Percentiles rank a stretch among this genome's conserved stretches.
phyloP scores from a whole-genome alignment of 2,329 filamentous ascomycete genomes.

The Pestalotiopsis sp. region DNA sequence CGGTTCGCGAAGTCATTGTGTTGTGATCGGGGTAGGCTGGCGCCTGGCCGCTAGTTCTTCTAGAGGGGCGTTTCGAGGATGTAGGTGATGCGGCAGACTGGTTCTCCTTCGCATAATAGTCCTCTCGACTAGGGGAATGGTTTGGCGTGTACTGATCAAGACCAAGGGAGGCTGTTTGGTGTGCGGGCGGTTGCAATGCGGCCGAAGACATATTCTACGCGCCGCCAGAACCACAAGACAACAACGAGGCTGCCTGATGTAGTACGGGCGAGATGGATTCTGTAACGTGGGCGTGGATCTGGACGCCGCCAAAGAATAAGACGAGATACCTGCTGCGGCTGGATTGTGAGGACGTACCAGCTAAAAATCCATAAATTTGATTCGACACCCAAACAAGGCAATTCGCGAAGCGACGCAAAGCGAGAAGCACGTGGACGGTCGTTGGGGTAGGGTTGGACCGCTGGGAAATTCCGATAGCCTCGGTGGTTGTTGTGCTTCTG shows the following conservation, averaged over 20 bases:
- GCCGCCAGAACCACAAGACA: conserved; percentile 11
- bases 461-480: neutral
- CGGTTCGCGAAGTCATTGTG: conserved; percentile 51
- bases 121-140: conserved; percentile 56
- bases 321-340: neutral
- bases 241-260: neutral
- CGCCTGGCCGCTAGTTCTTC: conserved; percentile 54
- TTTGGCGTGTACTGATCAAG: conserved; percentile 53
- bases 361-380: neutral
- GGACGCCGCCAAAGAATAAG: neutral
- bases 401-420: neutral
- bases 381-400: neutral
- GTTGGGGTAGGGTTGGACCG: neutral
- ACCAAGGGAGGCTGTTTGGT: conserved; percentile 51
- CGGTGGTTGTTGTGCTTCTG: neutral
- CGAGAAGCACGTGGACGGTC: neutral
- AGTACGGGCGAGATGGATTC: neutral
- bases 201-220: conserved; percentile 63
- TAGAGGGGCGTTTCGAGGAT: conserved; percentile 56
- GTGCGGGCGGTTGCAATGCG: conserved; percentile 62
- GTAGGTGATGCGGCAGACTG: conserved; percentile 47
- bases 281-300: neutral
- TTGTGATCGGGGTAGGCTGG: conserved; percentile 34
- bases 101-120: conserved; percentile 57
- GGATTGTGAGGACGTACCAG: neutral